phyloP scores from a whole-genome alignment of 257 asterid species.

The Echium plantagineum region DNA sequence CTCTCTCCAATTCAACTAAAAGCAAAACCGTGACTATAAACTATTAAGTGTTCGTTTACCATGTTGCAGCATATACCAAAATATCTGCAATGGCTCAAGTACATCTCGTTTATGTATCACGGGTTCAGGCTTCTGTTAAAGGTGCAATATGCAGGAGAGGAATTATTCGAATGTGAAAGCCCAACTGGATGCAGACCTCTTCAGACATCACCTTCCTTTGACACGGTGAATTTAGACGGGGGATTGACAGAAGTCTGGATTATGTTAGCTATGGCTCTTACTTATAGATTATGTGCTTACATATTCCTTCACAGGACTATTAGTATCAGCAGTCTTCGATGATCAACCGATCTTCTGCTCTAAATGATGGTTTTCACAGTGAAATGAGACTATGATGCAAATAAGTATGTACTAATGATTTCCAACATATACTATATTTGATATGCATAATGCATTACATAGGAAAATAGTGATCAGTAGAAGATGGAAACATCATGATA shows the following conservation, averaged over 20 bases:
- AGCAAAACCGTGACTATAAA: not conserved
- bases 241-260: conserved; percentile 81
- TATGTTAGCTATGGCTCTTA: conserved; percentile 68
- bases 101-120: conserved; percentile 74
- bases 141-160: conserved; percentile 71
- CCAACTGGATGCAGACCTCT: conserved; percentile 49
- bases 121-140: conserved; percentile 83
- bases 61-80: conserved; percentile 71
- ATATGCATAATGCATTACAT: no score
- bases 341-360: not conserved
- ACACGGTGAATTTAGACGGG: conserved; percentile 57
- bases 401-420: no score
- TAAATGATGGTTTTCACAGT: not conserved
- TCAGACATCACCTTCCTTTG: conserved; percentile 86
- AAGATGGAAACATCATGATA: no score
- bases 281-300: conserved; percentile 60
- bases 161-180: conserved; percentile 67
- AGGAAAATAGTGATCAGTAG: no score
- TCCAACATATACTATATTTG: no score
- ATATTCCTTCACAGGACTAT: conserved; percentile 53
- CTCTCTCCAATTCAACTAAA: not conserved
- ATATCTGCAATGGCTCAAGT: conserved; percentile 85
- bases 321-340: conserved; percentile 32
- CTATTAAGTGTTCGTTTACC: not conserved
- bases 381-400: no score